These are phyloP conservation scores for Scedosporium aurantiacum DNA, from an alignment of 2,329 filamentous ascomycete species.

Conservation along the genomic window DNA sequence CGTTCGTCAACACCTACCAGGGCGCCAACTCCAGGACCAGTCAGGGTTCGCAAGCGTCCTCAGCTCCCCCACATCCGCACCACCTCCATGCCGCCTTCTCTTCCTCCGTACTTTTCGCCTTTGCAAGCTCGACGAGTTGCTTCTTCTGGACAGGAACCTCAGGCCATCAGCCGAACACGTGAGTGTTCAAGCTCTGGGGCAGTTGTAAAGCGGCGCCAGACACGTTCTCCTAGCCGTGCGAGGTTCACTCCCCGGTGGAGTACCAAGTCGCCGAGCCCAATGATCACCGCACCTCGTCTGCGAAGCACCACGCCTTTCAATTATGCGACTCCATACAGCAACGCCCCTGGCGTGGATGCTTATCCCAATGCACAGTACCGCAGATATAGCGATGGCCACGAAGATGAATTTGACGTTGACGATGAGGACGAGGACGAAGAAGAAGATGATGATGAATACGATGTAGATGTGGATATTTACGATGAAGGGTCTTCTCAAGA, in stretches of 20 bases:
- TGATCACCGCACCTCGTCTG: slow-evolving; percentile 14
- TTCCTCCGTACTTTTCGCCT: slow-evolving; percentile 27
- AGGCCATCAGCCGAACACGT: not conserved
- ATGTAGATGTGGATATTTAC: slow-evolving; percentile 16
- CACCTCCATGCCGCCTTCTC: slow-evolving; percentile 36
- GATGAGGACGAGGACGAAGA: slow-evolving; percentile 19
- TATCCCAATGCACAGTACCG: slow-evolving; percentile 12
- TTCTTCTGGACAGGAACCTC: slow-evolving; percentile 21
- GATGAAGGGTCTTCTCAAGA: slow-evolving; percentile 24
- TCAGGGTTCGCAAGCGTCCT: slow-evolving; percentile 28
- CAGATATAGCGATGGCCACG: not conserved
- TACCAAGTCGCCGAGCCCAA: slow-evolving; percentile 31
- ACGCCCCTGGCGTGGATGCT: slow-evolving; percentile 36
- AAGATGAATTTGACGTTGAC: slow-evolving; percentile 15
- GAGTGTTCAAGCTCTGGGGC: slow-evolving; percentile 12
- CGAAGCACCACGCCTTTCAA: slow-evolving; percentile 47
- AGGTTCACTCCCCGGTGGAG: slow-evolving; percentile 47
- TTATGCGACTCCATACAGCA: slow-evolving; percentile 68
- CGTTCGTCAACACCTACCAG: slow-evolving; percentile 22
- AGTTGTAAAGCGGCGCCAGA: slow-evolving; percentile 38
- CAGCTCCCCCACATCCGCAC: slow-evolving; percentile 40
- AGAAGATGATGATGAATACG: slow-evolving; percentile 18
- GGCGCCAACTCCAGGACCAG: slow-evolving; percentile 29
- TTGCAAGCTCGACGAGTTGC: slow-evolving; percentile 32
- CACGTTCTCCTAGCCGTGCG: slow-evolving; percentile 44